phyloP scores from a whole-genome alignment of 495 filamentous ascomycete species.

The Penicillium longicatenatum region DNA sequence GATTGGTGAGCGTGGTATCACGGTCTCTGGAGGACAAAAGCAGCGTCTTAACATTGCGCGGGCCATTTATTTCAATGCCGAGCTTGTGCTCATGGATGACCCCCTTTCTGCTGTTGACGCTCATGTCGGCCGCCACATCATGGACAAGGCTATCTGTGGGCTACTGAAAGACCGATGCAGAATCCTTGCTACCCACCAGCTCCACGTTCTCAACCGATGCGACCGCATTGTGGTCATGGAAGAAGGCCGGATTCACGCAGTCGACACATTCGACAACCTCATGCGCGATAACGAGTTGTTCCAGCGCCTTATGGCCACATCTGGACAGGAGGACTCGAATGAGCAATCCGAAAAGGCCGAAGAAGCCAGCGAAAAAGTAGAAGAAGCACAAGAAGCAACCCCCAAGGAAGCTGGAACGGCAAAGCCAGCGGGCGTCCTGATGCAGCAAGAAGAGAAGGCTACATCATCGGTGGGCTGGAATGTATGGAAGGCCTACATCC shows the following conservation, averaged over 20 bases:
- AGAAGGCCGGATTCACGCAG: slow-evolving; percentile 74
- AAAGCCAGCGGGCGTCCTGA: slow-evolving; percentile 65
- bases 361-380: slow-evolving; percentile 46
- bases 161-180: slow-evolving; percentile 85
- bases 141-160: slow-evolving; percentile 92
- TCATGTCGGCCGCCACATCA: slow-evolving; percentile 90
- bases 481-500: slow-evolving; percentile 79
- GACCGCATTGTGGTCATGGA: slow-evolving; percentile 93
- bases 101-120: slow-evolving; percentile 82
- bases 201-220: slow-evolving; percentile 87
- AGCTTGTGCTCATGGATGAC: slow-evolving; percentile 83
- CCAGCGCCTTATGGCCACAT: slow-evolving; percentile 78
- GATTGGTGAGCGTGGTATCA: slow-evolving; percentile 64
- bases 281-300: slow-evolving; percentile 76
- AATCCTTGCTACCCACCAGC: slow-evolving; percentile 91
- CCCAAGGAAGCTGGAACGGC: slow-evolving; percentile 57
- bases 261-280: slow-evolving; percentile 86
- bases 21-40: slow-evolving; percentile 67
- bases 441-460: slow-evolving; percentile 89
- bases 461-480: slow-evolving; percentile 80
- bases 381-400: slow-evolving; percentile 40
- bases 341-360: slow-evolving; percentile 45
- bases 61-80: slow-evolving; percentile 82
- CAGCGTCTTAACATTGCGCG: slow-evolving; percentile 76
- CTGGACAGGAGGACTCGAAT: slow-evolving; percentile 68